Conservation (phyloP, 306 rosid genomes). For the Vicia sativa region DNA sequence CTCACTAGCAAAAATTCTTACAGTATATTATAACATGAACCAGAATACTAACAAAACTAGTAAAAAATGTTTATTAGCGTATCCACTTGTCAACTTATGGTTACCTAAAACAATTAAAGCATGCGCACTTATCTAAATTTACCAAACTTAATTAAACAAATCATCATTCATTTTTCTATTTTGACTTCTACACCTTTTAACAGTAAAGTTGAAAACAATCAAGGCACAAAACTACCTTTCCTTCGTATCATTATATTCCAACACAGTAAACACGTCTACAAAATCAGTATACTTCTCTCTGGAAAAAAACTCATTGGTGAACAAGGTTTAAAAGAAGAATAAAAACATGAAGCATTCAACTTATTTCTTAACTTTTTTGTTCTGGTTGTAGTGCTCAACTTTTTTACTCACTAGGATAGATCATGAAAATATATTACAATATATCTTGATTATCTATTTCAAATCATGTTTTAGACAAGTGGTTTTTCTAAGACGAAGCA, state of each 20-base stretch:
- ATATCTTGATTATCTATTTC: too few relatives aligned
- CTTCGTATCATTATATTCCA: conserved; percentile 33
- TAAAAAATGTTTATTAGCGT: neutral
- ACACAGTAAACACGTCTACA: conserved; percentile 11
- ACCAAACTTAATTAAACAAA: conserved; percentile 31
- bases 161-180: conserved; percentile 21
- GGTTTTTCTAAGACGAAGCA: too few relatives aligned
- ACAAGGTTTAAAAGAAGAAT: conserved; percentile 10
- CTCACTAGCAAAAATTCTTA: too few relatives aligned
- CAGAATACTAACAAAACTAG: too few relatives aligned
- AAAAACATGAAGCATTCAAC: conserved; percentile 41
- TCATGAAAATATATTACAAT: too few relatives aligned
- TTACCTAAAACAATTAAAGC: conserved; percentile 23
- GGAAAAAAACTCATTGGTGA: conserved; percentile 32
- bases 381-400: conserved; percentile 40
- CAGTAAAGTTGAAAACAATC: conserved; percentile 27
- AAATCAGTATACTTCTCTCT: neutral
- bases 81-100: conserved; percentile 34
- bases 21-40: too few relatives aligned
- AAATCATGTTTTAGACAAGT: too few relatives aligned
- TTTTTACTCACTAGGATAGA: conserved; percentile 39
- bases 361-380: conserved; percentile 39
- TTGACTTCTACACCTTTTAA: conserved; percentile 16
- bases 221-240: conserved; percentile 27
- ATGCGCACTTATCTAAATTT: neutral